These are phyloP conservation scores for Metschnikowia arizonensis DNA, from an alignment of 805 yeast genomes.

Conservation along the genomic window DNA sequence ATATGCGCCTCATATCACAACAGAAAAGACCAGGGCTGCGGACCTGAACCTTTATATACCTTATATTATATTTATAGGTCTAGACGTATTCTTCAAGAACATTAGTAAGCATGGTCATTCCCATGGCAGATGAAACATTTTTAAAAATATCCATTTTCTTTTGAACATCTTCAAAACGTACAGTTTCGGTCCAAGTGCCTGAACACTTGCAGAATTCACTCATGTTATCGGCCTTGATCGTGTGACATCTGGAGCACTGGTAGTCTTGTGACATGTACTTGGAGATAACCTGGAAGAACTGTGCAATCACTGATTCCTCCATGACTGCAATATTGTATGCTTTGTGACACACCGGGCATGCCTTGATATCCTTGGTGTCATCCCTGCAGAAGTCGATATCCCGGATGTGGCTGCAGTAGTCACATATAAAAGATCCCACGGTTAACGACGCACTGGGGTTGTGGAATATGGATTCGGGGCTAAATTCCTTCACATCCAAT, in stretches of 20 bases:
- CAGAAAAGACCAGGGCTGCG: no score
- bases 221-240: conserved; percentile 62
- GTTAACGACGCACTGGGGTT: conserved; percentile 72
- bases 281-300: conserved; percentile 52
- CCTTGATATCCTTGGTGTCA: conserved; percentile 48
- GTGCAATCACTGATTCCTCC: conserved; percentile 75
- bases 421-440: conserved; percentile 70
- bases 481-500: conserved; percentile 82
- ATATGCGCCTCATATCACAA: no score
- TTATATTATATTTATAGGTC: no score
- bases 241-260: conserved; percentile 72
- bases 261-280: conserved; percentile 74
- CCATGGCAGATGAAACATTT: conserved; percentile 58
- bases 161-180: conserved; percentile 42
- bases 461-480: conserved; percentile 63
- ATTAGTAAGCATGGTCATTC: conserved; percentile 50
- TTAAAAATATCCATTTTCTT: conserved; percentile 46
- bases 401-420: conserved; percentile 65
- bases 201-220: conserved; percentile 81
- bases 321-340: conserved; percentile 61
- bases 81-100: conserved; percentile 25
- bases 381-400: conserved; percentile 84
- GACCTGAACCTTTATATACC: no score
- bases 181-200: conserved; percentile 71
- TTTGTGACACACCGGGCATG: conserved; percentile 63